Evolutionary conservation across 257 asterid species (phyloP), one percentile per base, ranked within the genome.

Genomic region (Nicotiana benthamiana): DNA sequence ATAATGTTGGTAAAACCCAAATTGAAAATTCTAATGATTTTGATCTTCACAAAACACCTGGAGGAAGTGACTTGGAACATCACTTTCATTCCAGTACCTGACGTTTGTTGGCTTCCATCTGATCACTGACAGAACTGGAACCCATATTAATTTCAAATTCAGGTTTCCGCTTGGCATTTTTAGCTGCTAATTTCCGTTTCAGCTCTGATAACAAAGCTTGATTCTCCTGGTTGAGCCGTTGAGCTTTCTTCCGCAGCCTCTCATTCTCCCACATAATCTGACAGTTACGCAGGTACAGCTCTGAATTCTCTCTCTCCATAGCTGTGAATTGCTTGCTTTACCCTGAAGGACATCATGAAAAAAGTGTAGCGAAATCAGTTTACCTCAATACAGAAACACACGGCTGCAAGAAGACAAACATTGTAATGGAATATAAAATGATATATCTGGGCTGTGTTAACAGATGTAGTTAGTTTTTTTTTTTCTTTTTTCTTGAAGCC

Each of bases 271-370:
- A 77, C 77, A 87, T 87, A 77, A 91, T 88, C 26, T 87, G 83
- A 56, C 75, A 84, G 86, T 91, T 93, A 20, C 90, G 87, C 89
- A 62, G 66, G 84, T 86, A 87, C 65, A 93, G 89, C 72, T 88
- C 88, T 5, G 83, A 18, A 83, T 88, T 91, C 53, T 84, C 51
- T 85, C 79, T 87, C 76, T 91, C 92, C 97, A 90, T 87, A 46
- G 0, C 40, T 48, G 79, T 24, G 0, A 40, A 48, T 15, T 74
- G 61, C 61, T 46, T 15, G 40, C 78, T 74, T 74, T 74, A 0
- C 60, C 34, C 61, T 48, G 79, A 74, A 46, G 9, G 13, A 46
- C 46, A 46, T 26, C 61, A 13, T 48, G 36, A 74, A 22, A 13
- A 74, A 74, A 74, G 68, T 24, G 32, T 0, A 27, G 8, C 43